Evolutionary conservation across 805 yeast genomes (phyloP).

Genomic region (Tetrapisispora arboricola): DNA sequence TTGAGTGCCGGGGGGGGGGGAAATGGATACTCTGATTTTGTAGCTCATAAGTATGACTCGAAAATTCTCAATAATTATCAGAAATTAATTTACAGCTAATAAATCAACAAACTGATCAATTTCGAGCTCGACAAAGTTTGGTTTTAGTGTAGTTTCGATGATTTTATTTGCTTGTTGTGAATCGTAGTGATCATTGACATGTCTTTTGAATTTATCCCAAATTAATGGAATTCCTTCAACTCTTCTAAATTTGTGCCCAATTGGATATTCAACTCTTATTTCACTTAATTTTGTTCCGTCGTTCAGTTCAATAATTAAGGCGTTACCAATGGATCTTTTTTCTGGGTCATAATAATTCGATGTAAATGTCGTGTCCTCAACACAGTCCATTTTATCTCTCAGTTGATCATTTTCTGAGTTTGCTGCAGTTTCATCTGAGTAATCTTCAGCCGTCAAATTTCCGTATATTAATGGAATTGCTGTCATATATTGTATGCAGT

Average conservation of each 20-base stretch:
- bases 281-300: slow-evolving; percentile 47
- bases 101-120: slow-evolving; percentile 40
- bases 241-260: slow-evolving; percentile 50
- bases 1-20: no score
- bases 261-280: slow-evolving; percentile 44
- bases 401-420: slow-evolving; percentile 43
- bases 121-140: slow-evolving; percentile 32
- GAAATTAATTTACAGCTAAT: slow-evolving; percentile 10
- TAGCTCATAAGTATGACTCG: no score
- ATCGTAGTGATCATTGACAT: slow-evolving; percentile 36
- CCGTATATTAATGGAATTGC: slow-evolving; percentile 49
- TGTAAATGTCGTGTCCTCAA: slow-evolving; percentile 39
- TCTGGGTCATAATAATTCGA: slow-evolving; percentile 45
- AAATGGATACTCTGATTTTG: no score
- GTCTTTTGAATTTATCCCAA: slow-evolving; percentile 41
- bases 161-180: slow-evolving; percentile 31
- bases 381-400: slow-evolving; percentile 45
- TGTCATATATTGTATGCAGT: slow-evolving; percentile 54
- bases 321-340: slow-evolving; percentile 50
- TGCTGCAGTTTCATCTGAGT: slow-evolving; percentile 40
- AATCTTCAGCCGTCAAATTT: slow-evolving; percentile 48
- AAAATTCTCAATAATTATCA: no score
- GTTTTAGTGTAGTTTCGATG: slow-evolving; percentile 27
- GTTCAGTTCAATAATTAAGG: slow-evolving; percentile 39
- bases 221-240: slow-evolving; percentile 50